phyloP scores from a whole-genome alignment of 176 grass and related monocot species.

The Coix lacrymajobi region DNA sequence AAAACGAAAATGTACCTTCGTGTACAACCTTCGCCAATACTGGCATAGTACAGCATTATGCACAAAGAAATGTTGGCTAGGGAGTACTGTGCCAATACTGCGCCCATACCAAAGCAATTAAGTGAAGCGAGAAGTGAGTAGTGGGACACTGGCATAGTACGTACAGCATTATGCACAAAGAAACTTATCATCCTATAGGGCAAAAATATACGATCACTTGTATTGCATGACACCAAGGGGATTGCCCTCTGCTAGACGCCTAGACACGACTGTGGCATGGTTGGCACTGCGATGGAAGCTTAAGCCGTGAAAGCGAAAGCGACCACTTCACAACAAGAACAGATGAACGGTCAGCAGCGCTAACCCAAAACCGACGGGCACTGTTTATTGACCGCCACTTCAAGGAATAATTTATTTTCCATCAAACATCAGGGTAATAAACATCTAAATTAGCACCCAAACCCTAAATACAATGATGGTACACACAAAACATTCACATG shows the following conservation, averaged over 20 bases:
- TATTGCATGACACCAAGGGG: neutral
- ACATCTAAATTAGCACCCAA: constrained; percentile 47
- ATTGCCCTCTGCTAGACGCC: neutral
- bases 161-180: neutral
- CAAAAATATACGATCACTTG: neutral
- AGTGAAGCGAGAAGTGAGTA: neutral
- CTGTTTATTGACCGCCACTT: constrained; percentile 38
- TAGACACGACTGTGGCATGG: neutral
- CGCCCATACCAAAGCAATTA: neutral
- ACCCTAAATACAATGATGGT: constrained; percentile 60
- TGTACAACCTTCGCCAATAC: too few relatives aligned
- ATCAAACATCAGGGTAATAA: constrained; percentile 28
- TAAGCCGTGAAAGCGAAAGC: neutral
- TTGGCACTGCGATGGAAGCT: neutral
- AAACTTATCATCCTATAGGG: neutral
- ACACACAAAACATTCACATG: constrained; percentile 64
- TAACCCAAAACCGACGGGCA: constrained; percentile 22
- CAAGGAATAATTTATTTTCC: constrained; percentile 52
- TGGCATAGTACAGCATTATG: too few relatives aligned
- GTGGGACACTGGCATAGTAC: neutral
- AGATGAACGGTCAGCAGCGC: neutral
- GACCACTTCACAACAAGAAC: neutral
- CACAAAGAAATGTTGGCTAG: too few relatives aligned
- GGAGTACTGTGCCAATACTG: too few relatives aligned
- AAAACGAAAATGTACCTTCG: too few relatives aligned